These are phyloP conservation scores for Diaporthe caulivora DNA, from an alignment of 2,329 filamentous ascomycete genomes.

Conservation along the genomic window DNA sequence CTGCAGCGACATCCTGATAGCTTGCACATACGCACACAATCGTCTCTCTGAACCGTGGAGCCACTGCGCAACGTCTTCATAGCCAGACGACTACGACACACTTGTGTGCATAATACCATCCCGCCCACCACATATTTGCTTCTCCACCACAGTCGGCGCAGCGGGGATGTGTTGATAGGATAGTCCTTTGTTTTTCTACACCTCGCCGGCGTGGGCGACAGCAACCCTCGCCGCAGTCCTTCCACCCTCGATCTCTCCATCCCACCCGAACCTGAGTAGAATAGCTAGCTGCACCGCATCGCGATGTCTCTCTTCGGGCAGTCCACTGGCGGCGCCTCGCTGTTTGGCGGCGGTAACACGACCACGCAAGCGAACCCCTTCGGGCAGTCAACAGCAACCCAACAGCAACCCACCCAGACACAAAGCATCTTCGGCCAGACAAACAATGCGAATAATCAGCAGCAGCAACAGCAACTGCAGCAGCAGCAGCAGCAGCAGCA, in stretches of 20 bases:
- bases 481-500: conserved; percentile 42
- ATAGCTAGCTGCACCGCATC: neutral
- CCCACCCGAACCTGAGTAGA: neutral
- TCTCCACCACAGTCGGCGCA: conserved; percentile 1
- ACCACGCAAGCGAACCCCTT: conserved; percentile 40
- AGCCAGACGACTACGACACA: neutral
- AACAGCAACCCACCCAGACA: conserved; percentile 42
- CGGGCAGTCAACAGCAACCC: conserved; percentile 43
- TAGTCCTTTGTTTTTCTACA: conserved; percentile 38
- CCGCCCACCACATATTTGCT: neutral
- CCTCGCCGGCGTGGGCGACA: conserved; percentile 12
- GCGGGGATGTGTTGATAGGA: conserved; percentile 37
- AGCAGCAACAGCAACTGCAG: conserved; percentile 53
- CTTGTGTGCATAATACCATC: neutral
- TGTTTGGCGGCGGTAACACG: conserved; percentile 43
- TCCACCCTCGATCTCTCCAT: neutral
- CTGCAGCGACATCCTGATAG: conserved; percentile 12
- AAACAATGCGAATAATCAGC: conserved; percentile 52
- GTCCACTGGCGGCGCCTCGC: conserved; percentile 43
- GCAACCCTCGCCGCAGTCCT: neutral
- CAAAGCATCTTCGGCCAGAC: conserved; percentile 56
- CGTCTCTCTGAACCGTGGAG: conserved; percentile 1
- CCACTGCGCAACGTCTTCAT: neutral
- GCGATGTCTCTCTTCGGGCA: conserved; percentile 38
- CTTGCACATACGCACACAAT: neutral